A percentile compares a stretch with the other conserved stretches of the same genome.
phyloP scores from a whole-genome alignment of 164 flowering plant genomes.

The Buxus sempervirens region DNA sequence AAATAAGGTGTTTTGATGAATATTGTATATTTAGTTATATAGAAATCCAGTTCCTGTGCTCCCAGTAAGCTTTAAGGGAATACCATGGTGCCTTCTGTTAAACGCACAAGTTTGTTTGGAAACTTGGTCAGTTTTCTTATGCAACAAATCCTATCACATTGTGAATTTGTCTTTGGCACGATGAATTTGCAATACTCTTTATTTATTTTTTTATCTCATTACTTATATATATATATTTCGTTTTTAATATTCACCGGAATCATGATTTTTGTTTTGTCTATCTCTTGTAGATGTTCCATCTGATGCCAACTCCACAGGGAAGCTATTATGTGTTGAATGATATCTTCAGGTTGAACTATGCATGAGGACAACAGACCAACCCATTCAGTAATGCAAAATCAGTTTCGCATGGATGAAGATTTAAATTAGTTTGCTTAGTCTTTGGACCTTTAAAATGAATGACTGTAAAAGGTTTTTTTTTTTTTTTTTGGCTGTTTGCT shows the following conservation, averaged over 20 bases:
- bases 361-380: constrained; percentile 27
- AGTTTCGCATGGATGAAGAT: constrained; percentile 7
- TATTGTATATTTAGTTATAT: not conserved
- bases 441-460: constrained; percentile 15
- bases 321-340: constrained; percentile 68
- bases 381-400: not conserved
- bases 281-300: constrained; percentile 63
- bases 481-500: constrained; percentile 10
- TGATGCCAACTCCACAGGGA: constrained; percentile 69
- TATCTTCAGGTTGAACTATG: constrained; percentile 80
- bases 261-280: not conserved
- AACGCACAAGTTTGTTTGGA: too few species aligned
- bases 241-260: not conserved
- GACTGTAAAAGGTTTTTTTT: constrained; percentile 11
- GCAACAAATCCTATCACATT: too few species aligned
- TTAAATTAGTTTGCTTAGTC: constrained; percentile 12
- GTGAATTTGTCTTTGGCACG: too few species aligned
- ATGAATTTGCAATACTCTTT: too few species aligned
- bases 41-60: not conserved
- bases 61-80: not conserved
- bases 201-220: not conserved
- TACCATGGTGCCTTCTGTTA: too few species aligned
- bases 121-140: too few species aligned
- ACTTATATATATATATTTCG: not conserved
- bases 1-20: not conserved